Percentiles rank a stretch among this genome's conserved stretches.
phyloP scores from a whole-genome alignment of 176 grass and related monocot species.

The Aegilops sharonensis region DNA sequence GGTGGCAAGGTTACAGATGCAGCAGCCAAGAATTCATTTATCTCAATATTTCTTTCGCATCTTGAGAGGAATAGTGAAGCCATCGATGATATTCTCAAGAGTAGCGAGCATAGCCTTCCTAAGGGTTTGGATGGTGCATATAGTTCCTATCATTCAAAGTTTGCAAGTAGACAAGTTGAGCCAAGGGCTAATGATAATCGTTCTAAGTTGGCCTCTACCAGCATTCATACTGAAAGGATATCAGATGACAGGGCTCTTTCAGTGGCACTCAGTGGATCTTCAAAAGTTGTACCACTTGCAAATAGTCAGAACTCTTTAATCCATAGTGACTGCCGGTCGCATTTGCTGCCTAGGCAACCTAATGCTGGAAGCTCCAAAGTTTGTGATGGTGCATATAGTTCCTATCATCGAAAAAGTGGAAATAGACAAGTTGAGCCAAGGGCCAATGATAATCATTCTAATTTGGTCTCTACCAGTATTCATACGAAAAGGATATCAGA shows the following conservation, averaged over 20 bases:
- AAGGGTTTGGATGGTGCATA: conserved; percentile 45
- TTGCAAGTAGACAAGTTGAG: conserved; percentile 32
- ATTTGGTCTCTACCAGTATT: conserved; percentile 15
- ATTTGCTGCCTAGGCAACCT: conserved; percentile 29
- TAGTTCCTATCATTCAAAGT: conserved; percentile 38
- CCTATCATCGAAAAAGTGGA: conserved; percentile 35
- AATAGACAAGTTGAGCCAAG: conserved; percentile 33
- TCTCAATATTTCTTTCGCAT: conserved; percentile 96
- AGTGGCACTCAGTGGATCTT: conserved; percentile 24
- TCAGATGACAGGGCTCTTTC: conserved; percentile 33
- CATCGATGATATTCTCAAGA: conserved; percentile 64
- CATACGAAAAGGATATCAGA: conserved; percentile 31
- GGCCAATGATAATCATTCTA: conserved; percentile 26
- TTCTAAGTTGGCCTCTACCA: conserved; percentile 19
- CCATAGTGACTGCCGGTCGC: conserved; percentile 23
- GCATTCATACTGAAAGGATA: conserved; percentile 31
- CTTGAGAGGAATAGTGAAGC: conserved; percentile 81
- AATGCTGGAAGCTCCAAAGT: conserved; percentile 31
- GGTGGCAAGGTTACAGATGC: conserved; percentile 38
- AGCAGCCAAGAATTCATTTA: conserved; percentile 73
- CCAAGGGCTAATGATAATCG: conserved; percentile 26
- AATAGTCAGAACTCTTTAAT: conserved; percentile 33
- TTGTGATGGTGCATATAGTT: conserved; percentile 38
- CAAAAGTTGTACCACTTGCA: conserved; percentile 20
- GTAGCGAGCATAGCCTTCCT: conserved; percentile 54